Evolutionary conservation across 1,284 basidiomycete species (phyloP).

Genomic region (Mrakiaceae sp.): DNA sequence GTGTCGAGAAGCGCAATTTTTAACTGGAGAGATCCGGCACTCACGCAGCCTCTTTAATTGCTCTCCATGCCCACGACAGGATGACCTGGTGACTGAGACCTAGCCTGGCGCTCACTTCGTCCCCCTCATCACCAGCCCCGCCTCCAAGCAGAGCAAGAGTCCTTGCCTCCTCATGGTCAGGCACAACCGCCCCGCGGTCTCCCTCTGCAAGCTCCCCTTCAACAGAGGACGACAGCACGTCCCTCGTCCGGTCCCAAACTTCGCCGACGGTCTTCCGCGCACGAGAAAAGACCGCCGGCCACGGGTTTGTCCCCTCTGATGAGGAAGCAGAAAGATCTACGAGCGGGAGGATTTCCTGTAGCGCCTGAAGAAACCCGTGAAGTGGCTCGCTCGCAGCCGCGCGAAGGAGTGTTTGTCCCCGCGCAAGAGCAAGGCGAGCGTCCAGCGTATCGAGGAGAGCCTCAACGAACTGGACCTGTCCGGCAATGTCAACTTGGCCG

Average conservation of each 20-base stretch:
- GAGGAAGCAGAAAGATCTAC: neutral
- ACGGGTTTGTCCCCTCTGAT: neutral
- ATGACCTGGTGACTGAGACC: neutral
- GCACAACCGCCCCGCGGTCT: neutral
- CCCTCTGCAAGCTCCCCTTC: neutral
- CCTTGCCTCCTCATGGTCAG: constrained; percentile 7
- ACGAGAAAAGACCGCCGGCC: neutral
- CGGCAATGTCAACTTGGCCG: neutral
- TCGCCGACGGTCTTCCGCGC: neutral
- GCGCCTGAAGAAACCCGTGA: constrained; percentile 8
- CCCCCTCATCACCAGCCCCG: neutral
- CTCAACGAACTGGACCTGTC: neutral
- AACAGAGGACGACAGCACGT: constrained; percentile 1
- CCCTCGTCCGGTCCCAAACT: constrained; percentile 5
- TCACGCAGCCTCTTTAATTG: constrained; percentile 8
- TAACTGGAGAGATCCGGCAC: too few relatives aligned
- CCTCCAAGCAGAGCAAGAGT: neutral
- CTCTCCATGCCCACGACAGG: constrained; percentile 12
- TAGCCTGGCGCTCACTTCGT: neutral
- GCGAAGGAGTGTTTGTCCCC: too few relatives aligned
- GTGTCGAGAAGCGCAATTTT: too few relatives aligned
- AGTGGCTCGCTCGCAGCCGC: neutral
- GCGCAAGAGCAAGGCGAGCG: neutral
- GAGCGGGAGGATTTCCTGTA: constrained; percentile 3
- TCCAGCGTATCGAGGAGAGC: neutral